phyloP scores from a whole-genome alignment of 2,329 filamentous ascomycete species.

The Cytospora paraplurivora region DNA sequence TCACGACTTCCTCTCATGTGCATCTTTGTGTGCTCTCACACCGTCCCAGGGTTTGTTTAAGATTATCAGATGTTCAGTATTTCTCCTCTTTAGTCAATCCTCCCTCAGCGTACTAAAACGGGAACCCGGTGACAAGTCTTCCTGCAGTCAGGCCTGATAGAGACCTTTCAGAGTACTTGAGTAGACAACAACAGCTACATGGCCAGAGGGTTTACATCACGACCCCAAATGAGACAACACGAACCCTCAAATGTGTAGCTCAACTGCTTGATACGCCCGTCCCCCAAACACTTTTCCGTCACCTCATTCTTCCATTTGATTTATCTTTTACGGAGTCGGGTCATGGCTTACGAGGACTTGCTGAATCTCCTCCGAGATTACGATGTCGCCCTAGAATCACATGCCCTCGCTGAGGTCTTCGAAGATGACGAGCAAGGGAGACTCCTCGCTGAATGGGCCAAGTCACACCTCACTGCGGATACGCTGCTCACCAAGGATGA shows the following conservation, averaged over 20 bases:
- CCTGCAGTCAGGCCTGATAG: neutral
- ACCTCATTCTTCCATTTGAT: neutral
- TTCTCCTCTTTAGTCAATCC: neutral
- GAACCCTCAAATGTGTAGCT: neutral
- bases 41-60: neutral
- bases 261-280: neutral
- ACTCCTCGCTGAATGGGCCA: slow-evolving; percentile 51
- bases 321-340: neutral
- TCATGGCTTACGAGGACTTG: slow-evolving; percentile 37
- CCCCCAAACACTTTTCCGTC: neutral
- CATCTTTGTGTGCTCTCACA: slow-evolving; percentile 2
- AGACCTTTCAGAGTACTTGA: neutral
- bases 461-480: slow-evolving; percentile 50
- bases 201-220: neutral
- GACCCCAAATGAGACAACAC: neutral
- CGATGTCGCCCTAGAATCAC: slow-evolving; percentile 40
- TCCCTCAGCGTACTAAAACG: neutral
- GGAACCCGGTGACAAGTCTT: neutral
- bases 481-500: slow-evolving; percentile 58
- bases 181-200: neutral
- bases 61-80: neutral
- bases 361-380: slow-evolving; percentile 38
- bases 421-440: slow-evolving; percentile 40
- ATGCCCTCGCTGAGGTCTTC: slow-evolving; percentile 41
- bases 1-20: slow-evolving; percentile 13